Evolutionary conservation across 192 early-diverging fungal genomes (phyloP), one percentile per base, ranked within the genome.

Genomic region (Entomortierella parvispora): DNA sequence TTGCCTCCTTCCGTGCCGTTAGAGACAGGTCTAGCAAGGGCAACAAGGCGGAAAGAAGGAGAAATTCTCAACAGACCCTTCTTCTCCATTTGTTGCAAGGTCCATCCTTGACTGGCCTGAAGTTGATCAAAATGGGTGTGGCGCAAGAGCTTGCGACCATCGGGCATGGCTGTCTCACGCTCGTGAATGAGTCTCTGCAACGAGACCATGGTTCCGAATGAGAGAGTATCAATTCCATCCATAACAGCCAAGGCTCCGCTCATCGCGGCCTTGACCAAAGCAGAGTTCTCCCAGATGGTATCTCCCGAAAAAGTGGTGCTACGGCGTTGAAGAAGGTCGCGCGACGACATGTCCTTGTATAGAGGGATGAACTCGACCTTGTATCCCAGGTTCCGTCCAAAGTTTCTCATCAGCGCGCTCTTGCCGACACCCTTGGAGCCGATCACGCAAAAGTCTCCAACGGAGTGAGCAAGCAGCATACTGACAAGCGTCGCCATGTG

Each of bases 291-390:
- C 92, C 93, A 94, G 34, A 89, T 68, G 9, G 93, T 93, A 47
- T 91, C 89, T 45, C 93, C 93, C 9, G 88, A 68, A 32, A 83
- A 69, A 0, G 88, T 90, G 0, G 93, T 94, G 48, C 84, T 82
- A 34, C 93, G 84, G 33, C 91, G 85, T 65, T 94, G 93, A 26
- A 94, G 68, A 4, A 94, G 81, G 69, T 93, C 91, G 17, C 93
- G 82, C 5, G 93, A 87, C 5, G 91, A 91, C 90, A 94, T 93
- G 65, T 94, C 93, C 46, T 87, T 86, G 71, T 89, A 93, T 8
- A 93, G 60, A 10, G 90, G 92, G 40, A 94, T 87, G 56, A 84
- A 91, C 54, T 93, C 91, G 37, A 89, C 82, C 43, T 75, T 80
- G 57, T 92, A 82, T 34, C 81, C 79, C 37, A 91, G 54, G 9